A percentile compares a stretch with the other conserved stretches of the same genome.
These are phyloP conservation scores for Patellifolia procumbens DNA, from an alignment of 179 eudicot genomes.

Conservation along the genomic window DNA sequence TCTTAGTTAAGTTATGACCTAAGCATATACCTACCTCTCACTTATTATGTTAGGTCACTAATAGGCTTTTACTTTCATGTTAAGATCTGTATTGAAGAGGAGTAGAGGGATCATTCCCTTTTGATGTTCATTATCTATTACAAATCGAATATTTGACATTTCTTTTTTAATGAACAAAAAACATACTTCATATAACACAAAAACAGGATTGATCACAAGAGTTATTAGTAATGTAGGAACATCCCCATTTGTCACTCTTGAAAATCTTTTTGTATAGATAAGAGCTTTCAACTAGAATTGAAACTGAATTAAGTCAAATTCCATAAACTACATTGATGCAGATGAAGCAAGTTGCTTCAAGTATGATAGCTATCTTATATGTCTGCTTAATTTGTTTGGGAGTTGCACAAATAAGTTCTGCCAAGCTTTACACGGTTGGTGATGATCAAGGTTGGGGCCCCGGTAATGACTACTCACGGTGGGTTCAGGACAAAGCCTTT, in stretches of 20 bases:
- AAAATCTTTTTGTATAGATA: background rate
- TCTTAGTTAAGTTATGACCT: background rate
- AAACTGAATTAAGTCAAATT: no score
- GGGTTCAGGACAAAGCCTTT: constrained; percentile 25
- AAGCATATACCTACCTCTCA: constrained; percentile 8
- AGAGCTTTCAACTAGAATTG: background rate
- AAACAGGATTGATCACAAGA: no score
- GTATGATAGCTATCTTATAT: background rate
- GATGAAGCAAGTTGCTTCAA: background rate
- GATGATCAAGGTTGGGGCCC: constrained; percentile 23
- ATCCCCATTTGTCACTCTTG: background rate
- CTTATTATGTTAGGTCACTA: background rate
- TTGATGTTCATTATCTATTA: background rate
- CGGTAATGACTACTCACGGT: constrained; percentile 12
- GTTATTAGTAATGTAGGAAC: no score
- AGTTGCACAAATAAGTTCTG: background rate
- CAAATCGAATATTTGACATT: no score
- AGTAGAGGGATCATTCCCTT: constrained; percentile 1
- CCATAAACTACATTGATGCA: background rate
- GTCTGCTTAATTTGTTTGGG: constrained; percentile 6
- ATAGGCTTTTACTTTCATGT: background rate
- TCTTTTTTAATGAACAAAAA: no score
- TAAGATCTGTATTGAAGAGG: background rate
- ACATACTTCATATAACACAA: no score
- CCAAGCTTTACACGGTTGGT: constrained; percentile 22